These are phyloP conservation scores for Penicillium dipodomyicola DNA, from an alignment of 495 filamentous ascomycete species.

Conservation along the genomic window DNA sequence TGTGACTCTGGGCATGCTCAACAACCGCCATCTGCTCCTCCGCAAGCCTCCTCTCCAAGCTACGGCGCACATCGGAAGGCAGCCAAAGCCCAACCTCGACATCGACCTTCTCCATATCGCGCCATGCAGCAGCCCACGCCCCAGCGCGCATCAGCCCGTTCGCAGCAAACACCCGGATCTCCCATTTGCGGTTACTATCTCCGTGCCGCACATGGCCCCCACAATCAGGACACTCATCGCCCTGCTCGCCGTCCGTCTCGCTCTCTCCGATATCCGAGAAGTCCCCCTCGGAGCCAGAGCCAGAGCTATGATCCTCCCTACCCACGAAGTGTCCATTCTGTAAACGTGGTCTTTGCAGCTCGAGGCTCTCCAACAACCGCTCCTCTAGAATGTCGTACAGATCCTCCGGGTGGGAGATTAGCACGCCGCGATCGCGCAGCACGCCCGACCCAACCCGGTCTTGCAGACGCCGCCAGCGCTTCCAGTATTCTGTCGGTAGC, in stretches of 20 bases:
- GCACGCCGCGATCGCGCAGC: conserved; percentile 71
- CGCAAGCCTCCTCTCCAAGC: conserved; percentile 43
- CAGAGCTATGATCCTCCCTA: conserved; percentile 31
- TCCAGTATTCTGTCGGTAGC: conserved; percentile 57
- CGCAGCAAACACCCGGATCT: conserved; percentile 84
- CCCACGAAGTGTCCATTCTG: conserved; percentile 73
- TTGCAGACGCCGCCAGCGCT: conserved; percentile 71
- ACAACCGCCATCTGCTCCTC: conserved; percentile 23
- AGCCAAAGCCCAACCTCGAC: conserved; percentile 80
- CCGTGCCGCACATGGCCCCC: conserved; percentile 52
- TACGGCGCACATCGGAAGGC: conserved; percentile 49
- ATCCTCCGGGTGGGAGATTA: conserved; percentile 85
- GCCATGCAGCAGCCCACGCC: conserved; percentile 92
- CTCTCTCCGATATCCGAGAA: conserved; percentile 32
- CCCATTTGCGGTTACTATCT: conserved; percentile 60
- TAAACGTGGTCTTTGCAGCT: conserved; percentile 68
- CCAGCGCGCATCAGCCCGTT: conserved; percentile 91
- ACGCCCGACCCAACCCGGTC: conserved; percentile 74
- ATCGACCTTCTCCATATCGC: conserved; percentile 95
- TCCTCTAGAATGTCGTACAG: conserved; percentile 93
- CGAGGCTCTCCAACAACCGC: conserved; percentile 80
- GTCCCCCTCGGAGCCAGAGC: conserved; percentile 37
- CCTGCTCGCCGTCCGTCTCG: conserved; percentile 38
- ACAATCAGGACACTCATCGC: conserved; percentile 59
- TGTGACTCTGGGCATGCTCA: conserved; percentile 3